phyloP scores from a whole-genome alignment of 495 filamentous ascomycete genomes.

The Aspergillus bertholletiae region DNA sequence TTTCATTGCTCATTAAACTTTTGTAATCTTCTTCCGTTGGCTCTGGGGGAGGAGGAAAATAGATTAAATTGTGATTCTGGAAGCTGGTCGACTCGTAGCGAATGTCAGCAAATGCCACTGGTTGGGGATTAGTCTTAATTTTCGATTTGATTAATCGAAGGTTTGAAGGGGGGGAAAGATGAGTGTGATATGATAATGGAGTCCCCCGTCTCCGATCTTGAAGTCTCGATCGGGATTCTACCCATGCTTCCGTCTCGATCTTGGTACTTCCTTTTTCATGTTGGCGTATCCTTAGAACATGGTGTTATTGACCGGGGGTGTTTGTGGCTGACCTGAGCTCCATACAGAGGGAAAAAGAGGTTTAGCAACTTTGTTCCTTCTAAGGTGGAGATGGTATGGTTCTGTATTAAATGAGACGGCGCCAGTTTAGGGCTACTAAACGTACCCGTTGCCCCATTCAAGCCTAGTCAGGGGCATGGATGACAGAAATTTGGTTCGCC shows the following conservation, averaged over 20 bases:
- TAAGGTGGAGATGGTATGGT: not conserved
- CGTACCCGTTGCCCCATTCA: not conserved
- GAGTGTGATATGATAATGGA: too few species aligned
- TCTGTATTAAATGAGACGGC: too few species aligned
- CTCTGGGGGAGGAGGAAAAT: too few species aligned
- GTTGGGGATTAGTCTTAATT: too few species aligned
- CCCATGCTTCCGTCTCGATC: not conserved
- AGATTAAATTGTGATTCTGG: not conserved
- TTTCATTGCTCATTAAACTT: too few species aligned
- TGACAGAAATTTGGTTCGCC: not conserved
- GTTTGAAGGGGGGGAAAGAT: not conserved
- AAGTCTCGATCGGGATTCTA: not conserved
- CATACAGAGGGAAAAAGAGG: too few species aligned
- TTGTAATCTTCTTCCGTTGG: too few species aligned
- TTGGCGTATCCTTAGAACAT: not conserved
- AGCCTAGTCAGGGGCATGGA: conserved; percentile 3
- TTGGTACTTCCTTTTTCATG: not conserved
- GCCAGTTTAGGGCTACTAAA: not conserved
- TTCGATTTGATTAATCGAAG: not conserved
- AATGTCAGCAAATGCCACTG: too few species aligned
- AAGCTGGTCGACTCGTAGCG: too few species aligned
- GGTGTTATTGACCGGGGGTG: not conserved
- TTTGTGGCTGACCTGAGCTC: too few species aligned
- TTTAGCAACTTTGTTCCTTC: not conserved
- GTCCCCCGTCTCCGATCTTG: not conserved